Evolutionary conservation across 169 alveolate genomes (phyloP).

Genomic region (Perkinsus olseni): DNA sequence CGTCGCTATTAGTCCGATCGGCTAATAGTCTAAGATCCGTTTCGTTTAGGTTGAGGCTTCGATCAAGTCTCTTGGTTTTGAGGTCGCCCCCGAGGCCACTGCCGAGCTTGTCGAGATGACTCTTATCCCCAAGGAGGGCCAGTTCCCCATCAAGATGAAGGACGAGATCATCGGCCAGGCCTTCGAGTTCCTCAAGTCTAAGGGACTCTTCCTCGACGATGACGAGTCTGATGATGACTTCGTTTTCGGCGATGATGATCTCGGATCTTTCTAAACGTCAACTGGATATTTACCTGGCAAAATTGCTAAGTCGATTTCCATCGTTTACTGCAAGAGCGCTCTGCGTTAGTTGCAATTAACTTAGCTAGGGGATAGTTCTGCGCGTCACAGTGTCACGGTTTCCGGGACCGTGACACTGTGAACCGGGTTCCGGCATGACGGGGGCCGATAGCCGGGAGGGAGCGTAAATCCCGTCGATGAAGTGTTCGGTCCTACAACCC

Average conservation of each 20-base stretch:
- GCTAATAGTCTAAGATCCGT: neutral
- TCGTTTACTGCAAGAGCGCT: neutral
- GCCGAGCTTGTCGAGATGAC: neutral
- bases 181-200: neutral
- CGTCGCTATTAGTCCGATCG: neutral
- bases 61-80: neutral
- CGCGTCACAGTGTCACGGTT: no score
- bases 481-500: no score
- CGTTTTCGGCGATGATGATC: conserved; percentile 1
- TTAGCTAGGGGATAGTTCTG: neutral
- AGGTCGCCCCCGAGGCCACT: neutral
- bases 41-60: neutral
- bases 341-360: neutral
- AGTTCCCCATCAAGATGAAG: conserved; percentile 1
- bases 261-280: neutral
- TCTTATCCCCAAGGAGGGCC: neutral
- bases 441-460: no score
- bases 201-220: neutral
- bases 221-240: conserved; percentile 1
- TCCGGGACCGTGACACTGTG: no score
- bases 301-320: neutral
- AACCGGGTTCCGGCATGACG: no score
- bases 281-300: neutral
- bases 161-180: neutral
- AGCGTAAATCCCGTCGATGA: no score